Base-by-base conservation (phyloP, 495 filamentous ascomycete species). In the Penicillium ucsense region DNA sequence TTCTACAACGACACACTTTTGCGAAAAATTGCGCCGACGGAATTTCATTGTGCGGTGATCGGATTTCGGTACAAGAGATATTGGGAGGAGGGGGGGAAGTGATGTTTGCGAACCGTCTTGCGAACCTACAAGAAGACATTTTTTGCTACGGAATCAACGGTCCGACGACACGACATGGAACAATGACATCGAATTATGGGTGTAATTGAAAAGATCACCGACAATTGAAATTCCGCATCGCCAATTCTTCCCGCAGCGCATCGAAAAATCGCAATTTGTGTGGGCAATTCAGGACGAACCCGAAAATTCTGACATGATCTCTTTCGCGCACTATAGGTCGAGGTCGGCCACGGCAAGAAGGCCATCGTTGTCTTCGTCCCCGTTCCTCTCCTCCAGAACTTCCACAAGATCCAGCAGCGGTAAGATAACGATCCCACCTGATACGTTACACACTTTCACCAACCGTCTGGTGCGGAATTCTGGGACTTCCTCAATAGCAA, bases 351-450 rank as follows among this genome's bases (percentile, higher is more conserved):
- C 77, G 92, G 92, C 83, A 95, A 94, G 82, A 98, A 98, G 81
- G 92, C 92, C 60, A 96, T 98, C 76, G 88, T 96, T 77, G 88
- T 98, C 83, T 98, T 98, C 84, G 91, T 98, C 80, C 92, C 92
- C 65, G 94, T 98, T 66, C 92, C 92, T 67, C 84, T 91, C 66
- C 86, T 98, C 63, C 76, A 79, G 65, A 85, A 85, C 65, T 97
- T 95, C 85, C 92, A 96, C 82, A 86, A 89, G 65, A 87, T 94
- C 67, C 92, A 98, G 83, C 92, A 96, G 80, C 89, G 92, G 92
- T 98, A 88, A 75, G 49, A 52, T 41, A 20, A 45, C 37, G 5
- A 41, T n/a, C 28, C 39, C 38, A 5, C 47, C 44, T 35, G 32
- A 8, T 12, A 52, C 30, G 39, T 44, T n/a, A n/a, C 10, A 28